These are phyloP conservation scores for Mucor velutinosus DNA, from an alignment of 371 early-diverging fungal species.

Conservation along the genomic window DNA sequence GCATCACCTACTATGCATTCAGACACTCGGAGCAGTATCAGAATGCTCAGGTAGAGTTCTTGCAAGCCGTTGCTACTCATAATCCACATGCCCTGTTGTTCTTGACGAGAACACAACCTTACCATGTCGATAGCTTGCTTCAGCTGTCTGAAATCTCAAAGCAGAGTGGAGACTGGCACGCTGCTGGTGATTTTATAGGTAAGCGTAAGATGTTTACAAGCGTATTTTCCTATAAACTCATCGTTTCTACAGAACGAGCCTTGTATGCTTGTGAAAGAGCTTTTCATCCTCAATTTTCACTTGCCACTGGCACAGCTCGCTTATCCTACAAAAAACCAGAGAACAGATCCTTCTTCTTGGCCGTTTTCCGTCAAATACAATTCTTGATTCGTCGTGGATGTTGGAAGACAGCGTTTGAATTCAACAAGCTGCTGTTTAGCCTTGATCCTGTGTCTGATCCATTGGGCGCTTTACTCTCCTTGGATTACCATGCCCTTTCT, in stretches of 20 bases:
- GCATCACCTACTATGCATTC: conserved; percentile 62
- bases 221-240: neutral
- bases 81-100: conserved; percentile 75
- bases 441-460: conserved; percentile 82
- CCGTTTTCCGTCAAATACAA: conserved; percentile 82
- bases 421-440: conserved; percentile 78
- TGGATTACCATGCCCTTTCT: conserved; percentile 85
- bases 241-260: conserved; percentile 65
- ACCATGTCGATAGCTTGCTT: conserved; percentile 83
- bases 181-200: conserved; percentile 80
- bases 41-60: conserved; percentile 72
- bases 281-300: conserved; percentile 81
- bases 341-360: conserved; percentile 82
- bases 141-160: conserved; percentile 85
- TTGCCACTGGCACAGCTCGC: conserved; percentile 69
- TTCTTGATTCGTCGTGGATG: conserved; percentile 87
- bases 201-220: neutral
- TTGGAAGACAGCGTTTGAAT: conserved; percentile 92
- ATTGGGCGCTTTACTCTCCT: conserved; percentile 69
- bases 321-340: conserved; percentile 74
- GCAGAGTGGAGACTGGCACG: conserved; percentile 76
- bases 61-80: conserved; percentile 71
- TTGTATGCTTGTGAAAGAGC: conserved; percentile 81
- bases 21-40: conserved; percentile 75
- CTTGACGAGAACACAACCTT: conserved; percentile 77